phyloP scores from a whole-genome alignment of 129 eudicot species.

The Ambrosia trifida region DNA sequence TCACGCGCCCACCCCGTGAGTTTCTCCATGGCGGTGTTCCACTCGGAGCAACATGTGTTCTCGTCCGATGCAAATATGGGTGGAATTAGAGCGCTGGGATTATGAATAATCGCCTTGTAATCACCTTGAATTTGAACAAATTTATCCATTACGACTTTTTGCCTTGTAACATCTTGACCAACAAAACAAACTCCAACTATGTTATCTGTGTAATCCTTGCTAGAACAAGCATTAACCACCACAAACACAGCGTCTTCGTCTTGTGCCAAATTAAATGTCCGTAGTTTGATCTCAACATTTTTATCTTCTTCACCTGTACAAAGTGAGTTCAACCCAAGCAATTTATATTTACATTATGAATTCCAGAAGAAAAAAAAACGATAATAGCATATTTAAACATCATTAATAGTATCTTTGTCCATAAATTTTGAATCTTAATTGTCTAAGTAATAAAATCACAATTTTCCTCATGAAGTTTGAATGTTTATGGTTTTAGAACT shows the following conservation, averaged over 20 bases:
- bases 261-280: conserved; percentile 56
- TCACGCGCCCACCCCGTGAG: conserved; percentile 81
- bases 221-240: conserved; percentile 92
- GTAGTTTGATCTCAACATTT: conserved; percentile 80
- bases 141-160: conserved; percentile 84
- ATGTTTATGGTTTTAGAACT: not conserved
- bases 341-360: conserved; percentile 16
- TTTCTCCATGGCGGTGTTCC: conserved; percentile 96
- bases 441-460: not conserved
- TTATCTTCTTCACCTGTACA: conserved; percentile 89
- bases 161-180: conserved; percentile 91
- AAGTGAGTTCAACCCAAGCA: conserved; percentile 16
- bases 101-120: conserved; percentile 84
- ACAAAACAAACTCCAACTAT: conserved; percentile 93
- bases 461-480: not conserved
- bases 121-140: conserved; percentile 90
- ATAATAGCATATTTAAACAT: conserved; percentile 1
- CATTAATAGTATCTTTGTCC: not conserved
- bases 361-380: not conserved
- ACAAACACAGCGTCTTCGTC: conserved; percentile 60
- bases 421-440: not conserved
- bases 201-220: conserved; percentile 67
- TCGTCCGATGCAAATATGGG: conserved; percentile 97
- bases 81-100: conserved; percentile 83
- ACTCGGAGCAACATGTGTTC: conserved; percentile 83